Conservation (phyloP, 129 eudicot genomes). For the Chrysanthemum seticuspe region DNA sequence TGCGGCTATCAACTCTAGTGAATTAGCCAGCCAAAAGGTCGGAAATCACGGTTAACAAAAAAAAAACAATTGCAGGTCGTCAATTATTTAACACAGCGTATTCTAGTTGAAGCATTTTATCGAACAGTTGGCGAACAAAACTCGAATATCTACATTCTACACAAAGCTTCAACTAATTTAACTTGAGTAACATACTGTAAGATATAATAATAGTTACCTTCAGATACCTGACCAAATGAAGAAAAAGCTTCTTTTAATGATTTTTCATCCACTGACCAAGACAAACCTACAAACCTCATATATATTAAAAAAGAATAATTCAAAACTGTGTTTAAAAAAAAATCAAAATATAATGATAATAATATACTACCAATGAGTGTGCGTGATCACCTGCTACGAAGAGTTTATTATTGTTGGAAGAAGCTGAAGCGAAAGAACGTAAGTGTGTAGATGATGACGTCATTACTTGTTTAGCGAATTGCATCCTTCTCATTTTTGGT, state of each 20-base stretch:
- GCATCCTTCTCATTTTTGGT: constrained; percentile 28
- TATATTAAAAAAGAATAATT: background rate
- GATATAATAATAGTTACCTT: constrained; percentile 40
- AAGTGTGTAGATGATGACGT: constrained; percentile 16
- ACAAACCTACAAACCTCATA: constrained; percentile 48
- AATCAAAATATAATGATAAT: background rate
- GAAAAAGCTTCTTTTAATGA: constrained; percentile 67
- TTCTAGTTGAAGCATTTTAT: constrained; percentile 43
- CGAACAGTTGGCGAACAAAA: constrained; percentile 36
- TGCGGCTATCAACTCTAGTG: too few relatives aligned
- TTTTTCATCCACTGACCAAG: constrained; percentile 83
- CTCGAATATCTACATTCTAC: background rate
- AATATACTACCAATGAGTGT: background rate
- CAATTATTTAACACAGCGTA: background rate
- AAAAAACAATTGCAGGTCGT: too few relatives aligned
- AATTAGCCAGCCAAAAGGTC: background rate
- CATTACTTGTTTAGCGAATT: constrained; percentile 29
- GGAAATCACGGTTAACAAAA: too few relatives aligned
- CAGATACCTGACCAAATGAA: constrained; percentile 63
- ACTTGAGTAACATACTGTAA: background rate
- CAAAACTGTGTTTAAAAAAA: background rate
- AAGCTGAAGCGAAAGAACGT: constrained; percentile 27
- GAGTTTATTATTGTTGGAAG: constrained; percentile 41
- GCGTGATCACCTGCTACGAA: constrained; percentile 50
- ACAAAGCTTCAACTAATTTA: background rate